A percentile compares a stretch with the other conserved stretches of the same genome.
These are phyloP conservation scores for Auricularia cornea DNA, from an alignment of 768 basidiomycete genomes.

Conservation along the genomic window DNA sequence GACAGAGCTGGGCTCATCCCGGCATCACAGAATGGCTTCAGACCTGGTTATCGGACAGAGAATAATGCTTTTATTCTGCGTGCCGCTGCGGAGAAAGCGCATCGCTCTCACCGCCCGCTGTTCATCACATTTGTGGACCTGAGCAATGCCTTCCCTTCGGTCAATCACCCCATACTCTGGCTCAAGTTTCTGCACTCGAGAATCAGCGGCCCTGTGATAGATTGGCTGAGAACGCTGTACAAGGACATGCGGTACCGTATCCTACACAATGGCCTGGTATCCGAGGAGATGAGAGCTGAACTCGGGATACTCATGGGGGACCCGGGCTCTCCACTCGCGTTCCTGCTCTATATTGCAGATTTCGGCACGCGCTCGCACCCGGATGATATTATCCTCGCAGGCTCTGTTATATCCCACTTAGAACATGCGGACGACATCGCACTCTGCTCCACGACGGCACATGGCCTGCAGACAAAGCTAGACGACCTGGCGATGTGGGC, in stretches of 20 bases:
- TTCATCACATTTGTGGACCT: constrained; percentile 18
- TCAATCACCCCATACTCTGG: constrained; percentile 25
- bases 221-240: constrained; percentile 10
- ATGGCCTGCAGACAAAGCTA: constrained; percentile 13
- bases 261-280: neutral
- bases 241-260: constrained; percentile 8
- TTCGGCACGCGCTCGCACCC: constrained; percentile 2
- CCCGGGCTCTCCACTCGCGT: constrained; percentile 12
- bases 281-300: constrained; percentile 3
- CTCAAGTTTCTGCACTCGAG: constrained; percentile 19
- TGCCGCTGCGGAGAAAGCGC: constrained; percentile 13
- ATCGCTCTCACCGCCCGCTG: constrained; percentile 6
- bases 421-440: no score
- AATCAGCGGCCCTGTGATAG: constrained; percentile 8
- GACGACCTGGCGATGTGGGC: no score
- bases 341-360: constrained; percentile 10
- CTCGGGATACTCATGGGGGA: constrained; percentile 15
- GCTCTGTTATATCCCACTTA: constrained; percentile 10
- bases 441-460: constrained; percentile 10
- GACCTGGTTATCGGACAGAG: constrained; percentile 18
- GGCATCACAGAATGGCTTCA: constrained; percentile 25
- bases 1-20: constrained; percentile 13
- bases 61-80: constrained; percentile 21
- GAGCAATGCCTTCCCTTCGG: constrained; percentile 29
- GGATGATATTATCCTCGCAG: constrained; percentile 10